Percentiles rank a stretch among this genome's conserved stretches.
These are phyloP conservation scores for Tephrocybe sp. DNA, from an alignment of 768 basidiomycete genomes.

Conservation along the genomic window DNA sequence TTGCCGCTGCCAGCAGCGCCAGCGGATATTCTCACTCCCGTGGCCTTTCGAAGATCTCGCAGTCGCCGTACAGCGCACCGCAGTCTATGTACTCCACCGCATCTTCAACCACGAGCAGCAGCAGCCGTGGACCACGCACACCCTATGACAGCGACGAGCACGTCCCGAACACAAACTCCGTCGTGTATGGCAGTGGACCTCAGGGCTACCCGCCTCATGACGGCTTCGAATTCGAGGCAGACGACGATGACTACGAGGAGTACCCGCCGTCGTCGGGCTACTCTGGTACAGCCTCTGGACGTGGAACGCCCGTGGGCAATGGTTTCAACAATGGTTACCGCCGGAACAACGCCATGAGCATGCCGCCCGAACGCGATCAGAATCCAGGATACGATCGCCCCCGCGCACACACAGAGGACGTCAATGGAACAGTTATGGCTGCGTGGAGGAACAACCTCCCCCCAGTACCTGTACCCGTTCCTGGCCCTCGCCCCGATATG, in stretches of 20 bases:
- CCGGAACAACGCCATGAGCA: constrained; percentile 54
- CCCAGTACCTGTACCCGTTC: constrained; percentile 32
- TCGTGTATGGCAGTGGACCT: constrained; percentile 39
- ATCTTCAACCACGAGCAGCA: constrained; percentile 7
- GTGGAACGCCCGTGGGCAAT: constrained; percentile 64
- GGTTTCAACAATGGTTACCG: constrained; percentile 39
- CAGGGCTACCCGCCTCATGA: constrained; percentile 62
- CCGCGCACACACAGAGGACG: constrained; percentile 70
- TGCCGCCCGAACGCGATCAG: constrained; percentile 59
- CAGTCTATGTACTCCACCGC: constrained; percentile 31
- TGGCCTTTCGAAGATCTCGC: constrained; percentile 34
- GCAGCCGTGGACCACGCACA: constrained; percentile 30
- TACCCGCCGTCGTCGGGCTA: constrained; percentile 51
- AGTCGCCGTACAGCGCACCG: constrained; percentile 25
- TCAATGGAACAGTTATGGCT: constrained; percentile 58
- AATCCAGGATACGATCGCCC: constrained; percentile 50
- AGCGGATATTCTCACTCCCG: constrained; percentile 32
- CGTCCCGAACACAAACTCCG: constrained; percentile 23
- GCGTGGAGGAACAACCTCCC: constrained; percentile 62
- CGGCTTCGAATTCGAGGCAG: constrained; percentile 72
- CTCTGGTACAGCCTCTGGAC: constrained; percentile 49
- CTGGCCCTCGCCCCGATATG: constrained; percentile 20
- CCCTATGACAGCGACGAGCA: constrained; percentile 42
- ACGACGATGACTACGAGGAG: constrained; percentile 77
- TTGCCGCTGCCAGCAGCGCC: constrained; percentile 50